Evolutionary conservation across 148 eudicot species (phyloP).

Genomic region (Vaccinium darrowii): DNA sequence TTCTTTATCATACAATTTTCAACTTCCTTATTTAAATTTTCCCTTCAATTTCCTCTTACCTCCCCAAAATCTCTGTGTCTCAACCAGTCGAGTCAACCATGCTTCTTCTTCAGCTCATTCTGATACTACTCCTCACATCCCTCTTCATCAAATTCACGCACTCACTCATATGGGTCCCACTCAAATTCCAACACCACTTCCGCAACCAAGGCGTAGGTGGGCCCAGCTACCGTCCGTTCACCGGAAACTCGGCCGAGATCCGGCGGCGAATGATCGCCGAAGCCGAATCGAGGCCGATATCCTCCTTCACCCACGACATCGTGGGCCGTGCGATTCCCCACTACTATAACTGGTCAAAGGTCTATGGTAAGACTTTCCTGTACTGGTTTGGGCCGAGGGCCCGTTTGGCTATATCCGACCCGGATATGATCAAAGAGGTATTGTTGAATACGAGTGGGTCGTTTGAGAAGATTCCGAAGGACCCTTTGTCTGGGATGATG

Average conservation of each 20-base stretch:
- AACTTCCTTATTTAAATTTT: not conserved
- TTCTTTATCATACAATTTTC: not conserved
- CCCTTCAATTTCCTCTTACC: not conserved
- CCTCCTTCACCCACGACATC: slow-evolving; percentile 45
- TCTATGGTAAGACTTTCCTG: slow-evolving; percentile 59
- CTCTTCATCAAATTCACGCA: slow-evolving; percentile 27
- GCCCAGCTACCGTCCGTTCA: slow-evolving; percentile 59
- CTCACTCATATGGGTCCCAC: slow-evolving; percentile 54
- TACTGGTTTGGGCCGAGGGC: slow-evolving; percentile 78
- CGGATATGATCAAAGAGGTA: slow-evolving; percentile 60
- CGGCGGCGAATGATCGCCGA: slow-evolving; percentile 42
- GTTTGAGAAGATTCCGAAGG: slow-evolving; percentile 35
- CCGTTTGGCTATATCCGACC: slow-evolving; percentile 55
- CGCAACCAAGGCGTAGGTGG: slow-evolving; percentile 50
- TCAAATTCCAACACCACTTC: slow-evolving; percentile 50
- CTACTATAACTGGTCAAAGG: slow-evolving; percentile 56
- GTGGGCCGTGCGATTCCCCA: slow-evolving; percentile 53
- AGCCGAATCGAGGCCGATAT: slow-evolving; percentile 46
- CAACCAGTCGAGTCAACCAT: slow-evolving; percentile 2
- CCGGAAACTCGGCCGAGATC: slow-evolving; percentile 60
- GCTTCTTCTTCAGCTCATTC: slow-evolving; percentile 16
- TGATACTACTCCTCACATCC: slow-evolving; percentile 1
- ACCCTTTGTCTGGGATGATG: slow-evolving; percentile 49
- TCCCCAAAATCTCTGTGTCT: not conserved
- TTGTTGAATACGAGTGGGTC: slow-evolving; percentile 41